These are phyloP conservation scores for Fraxinus platypoda DNA, from an alignment of 305 asterid genomes.

Conservation along the genomic window DNA sequence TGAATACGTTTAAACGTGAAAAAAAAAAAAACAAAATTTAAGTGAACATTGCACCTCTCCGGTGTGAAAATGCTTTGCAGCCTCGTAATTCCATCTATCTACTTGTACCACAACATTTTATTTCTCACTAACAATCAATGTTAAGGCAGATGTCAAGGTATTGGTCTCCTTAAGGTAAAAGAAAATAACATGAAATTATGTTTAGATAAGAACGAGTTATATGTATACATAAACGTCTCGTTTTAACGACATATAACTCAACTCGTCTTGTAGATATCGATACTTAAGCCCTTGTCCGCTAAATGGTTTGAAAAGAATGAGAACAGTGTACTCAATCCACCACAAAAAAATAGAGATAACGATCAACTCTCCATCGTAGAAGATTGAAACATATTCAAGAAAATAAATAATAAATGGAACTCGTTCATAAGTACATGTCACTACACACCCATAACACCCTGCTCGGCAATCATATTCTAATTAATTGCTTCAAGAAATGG, in stretches of 20 bases:
- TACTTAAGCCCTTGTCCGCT: no score
- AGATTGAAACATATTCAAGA: no score
- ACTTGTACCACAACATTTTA: background rate
- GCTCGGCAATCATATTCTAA: conserved; percentile 32
- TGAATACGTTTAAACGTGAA: background rate
- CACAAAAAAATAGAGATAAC: no score
- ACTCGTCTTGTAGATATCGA: no score
- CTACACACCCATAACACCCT: conserved; percentile 18
- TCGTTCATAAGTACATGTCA: background rate
- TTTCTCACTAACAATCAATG: background rate
- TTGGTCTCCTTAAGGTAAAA: background rate
- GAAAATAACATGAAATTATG: background rate
- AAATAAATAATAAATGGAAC: no score
- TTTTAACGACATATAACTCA: no score
- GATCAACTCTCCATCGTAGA: no score
- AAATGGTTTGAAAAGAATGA: no score
- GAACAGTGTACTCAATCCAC: no score
- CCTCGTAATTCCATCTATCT: background rate
- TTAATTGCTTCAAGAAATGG: conserved; percentile 15
- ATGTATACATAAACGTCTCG: no score
- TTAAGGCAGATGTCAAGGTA: background rate
- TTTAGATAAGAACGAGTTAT: background rate
- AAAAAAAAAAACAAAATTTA: no score
- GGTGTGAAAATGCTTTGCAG: background rate
- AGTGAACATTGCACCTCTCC: background rate